Evolutionary conservation across 495 filamentous ascomycete species (phyloP).

Genomic region (Collariella sp.): DNA sequence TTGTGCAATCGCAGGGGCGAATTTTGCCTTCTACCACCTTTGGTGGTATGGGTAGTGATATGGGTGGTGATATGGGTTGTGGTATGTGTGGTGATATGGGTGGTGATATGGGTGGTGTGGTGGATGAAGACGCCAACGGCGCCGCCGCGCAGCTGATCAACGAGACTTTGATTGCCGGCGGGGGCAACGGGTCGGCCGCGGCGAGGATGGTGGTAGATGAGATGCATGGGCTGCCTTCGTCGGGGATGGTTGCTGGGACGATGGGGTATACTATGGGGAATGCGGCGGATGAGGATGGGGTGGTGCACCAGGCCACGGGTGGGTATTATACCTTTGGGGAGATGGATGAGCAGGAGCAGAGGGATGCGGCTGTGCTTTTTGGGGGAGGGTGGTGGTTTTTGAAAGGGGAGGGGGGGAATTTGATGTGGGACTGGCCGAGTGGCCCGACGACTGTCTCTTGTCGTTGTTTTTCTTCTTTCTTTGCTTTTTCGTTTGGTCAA

Average conservation of each 20-base stretch:
- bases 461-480: no score
- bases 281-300: neutral
- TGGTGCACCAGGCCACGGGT: no score
- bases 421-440: neutral
- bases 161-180: neutral
- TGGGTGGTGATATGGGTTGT: no score
- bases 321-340: no score
- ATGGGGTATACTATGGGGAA: neutral
- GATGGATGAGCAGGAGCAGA: neutral
- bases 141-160: neutral
- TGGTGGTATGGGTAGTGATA: no score
- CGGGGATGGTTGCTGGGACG: neutral
- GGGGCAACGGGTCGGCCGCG: neutral
- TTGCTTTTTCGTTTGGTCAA: no score
- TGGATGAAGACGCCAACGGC: neutral
- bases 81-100: no score
- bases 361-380: neutral
- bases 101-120: no score
- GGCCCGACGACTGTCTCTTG: neutral
- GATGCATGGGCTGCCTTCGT: no score
- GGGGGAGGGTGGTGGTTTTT: neutral
- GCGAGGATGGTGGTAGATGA: neutral
- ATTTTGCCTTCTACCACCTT: no score
- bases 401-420: neutral
- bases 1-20: neutral